phyloP scores from a whole-genome alignment of 1,284 basidiomycete species.

The Fomes fomentarius region DNA sequence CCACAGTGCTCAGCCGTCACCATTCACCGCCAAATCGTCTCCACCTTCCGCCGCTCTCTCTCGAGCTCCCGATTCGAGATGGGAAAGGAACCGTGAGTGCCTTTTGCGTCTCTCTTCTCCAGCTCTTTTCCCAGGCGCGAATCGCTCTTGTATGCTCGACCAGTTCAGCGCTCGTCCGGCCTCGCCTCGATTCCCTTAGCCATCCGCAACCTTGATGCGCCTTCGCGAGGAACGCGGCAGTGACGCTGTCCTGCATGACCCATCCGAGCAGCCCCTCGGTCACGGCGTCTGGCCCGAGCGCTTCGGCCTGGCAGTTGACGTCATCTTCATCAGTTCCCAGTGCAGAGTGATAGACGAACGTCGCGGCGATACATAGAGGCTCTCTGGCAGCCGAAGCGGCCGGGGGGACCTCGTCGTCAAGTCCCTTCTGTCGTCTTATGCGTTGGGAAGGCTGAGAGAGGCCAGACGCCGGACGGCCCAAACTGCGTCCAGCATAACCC shows the following conservation, averaged over 20 bases:
- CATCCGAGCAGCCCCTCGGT: not conserved
- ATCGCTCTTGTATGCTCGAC: not conserved
- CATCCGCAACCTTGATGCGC: not conserved
- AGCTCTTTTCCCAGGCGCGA: not conserved
- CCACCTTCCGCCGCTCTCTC: slow-evolving; percentile 13
- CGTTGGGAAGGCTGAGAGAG: no score
- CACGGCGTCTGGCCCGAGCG: not conserved
- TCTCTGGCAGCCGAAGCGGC: no score
- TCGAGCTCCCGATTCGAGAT: slow-evolving; percentile 23
- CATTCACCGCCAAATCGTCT: slow-evolving; percentile 19
- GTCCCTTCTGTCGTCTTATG: no score
- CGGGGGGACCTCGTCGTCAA: no score
- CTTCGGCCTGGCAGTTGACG: no score
- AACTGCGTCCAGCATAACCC: no score
- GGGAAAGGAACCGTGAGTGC: slow-evolving; percentile 25
- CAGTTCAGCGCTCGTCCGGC: not conserved
- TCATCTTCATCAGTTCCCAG: no score
- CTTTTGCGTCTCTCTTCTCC: not conserved
- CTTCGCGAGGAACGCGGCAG: not conserved
- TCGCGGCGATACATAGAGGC: no score
- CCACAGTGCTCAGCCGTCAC: slow-evolving; percentile 5
- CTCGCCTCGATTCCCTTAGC: not conserved
- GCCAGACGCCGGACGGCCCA: no score
- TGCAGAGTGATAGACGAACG: no score
- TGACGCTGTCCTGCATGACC: not conserved